phyloP scores from a whole-genome alignment of 768 basidiomycete genomes.

The Pleurotus pulmonarius region DNA sequence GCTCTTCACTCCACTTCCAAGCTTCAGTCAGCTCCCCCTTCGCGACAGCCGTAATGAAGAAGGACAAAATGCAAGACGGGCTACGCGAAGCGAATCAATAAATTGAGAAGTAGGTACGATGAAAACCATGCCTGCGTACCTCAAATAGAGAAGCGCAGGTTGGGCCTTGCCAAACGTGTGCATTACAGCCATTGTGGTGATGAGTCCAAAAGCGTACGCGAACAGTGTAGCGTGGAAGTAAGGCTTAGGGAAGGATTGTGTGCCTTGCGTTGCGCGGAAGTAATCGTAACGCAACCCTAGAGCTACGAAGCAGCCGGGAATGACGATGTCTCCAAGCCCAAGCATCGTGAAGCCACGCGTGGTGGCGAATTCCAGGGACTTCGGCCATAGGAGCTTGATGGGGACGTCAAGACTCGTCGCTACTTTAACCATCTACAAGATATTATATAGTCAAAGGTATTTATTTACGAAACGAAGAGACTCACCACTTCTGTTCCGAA shows the following conservation, averaged over 20 bases:
- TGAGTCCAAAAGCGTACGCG: slow-evolving; percentile 74
- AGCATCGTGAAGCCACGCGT: slow-evolving; percentile 79
- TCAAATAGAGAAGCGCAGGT: slow-evolving; percentile 90
- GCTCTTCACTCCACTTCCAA: slow-evolving; percentile 71
- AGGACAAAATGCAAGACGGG: slow-evolving; percentile 74
- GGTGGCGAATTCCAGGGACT: slow-evolving; percentile 47
- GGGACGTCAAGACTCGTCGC: slow-evolving; percentile 88
- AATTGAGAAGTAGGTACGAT: neutral
- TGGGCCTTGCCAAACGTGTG: slow-evolving; percentile 74
- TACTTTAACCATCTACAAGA: slow-evolving; percentile 82
- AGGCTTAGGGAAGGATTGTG: slow-evolving; percentile 50
- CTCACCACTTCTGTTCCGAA: slow-evolving; percentile 84
- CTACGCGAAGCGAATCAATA: slow-evolving; percentile 27
- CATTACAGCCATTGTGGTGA: slow-evolving; percentile 82
- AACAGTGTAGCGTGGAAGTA: slow-evolving; percentile 71
- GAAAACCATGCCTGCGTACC: slow-evolving; percentile 37
- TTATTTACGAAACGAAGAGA: slow-evolving; percentile 11
- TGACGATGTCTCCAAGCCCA: slow-evolving; percentile 85
- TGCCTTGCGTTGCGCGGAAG: slow-evolving; percentile 33
- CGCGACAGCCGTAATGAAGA: slow-evolving; percentile 50
- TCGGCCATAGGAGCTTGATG: slow-evolving; percentile 90
- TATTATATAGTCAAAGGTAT: slow-evolving; percentile 1
- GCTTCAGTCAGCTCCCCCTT: slow-evolving; percentile 69
- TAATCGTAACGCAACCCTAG: slow-evolving; percentile 86
- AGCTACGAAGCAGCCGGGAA: slow-evolving; percentile 68